Evolutionary conservation across 208 protist species (phyloP).

Genomic region (Crithidia bombi): DNA sequence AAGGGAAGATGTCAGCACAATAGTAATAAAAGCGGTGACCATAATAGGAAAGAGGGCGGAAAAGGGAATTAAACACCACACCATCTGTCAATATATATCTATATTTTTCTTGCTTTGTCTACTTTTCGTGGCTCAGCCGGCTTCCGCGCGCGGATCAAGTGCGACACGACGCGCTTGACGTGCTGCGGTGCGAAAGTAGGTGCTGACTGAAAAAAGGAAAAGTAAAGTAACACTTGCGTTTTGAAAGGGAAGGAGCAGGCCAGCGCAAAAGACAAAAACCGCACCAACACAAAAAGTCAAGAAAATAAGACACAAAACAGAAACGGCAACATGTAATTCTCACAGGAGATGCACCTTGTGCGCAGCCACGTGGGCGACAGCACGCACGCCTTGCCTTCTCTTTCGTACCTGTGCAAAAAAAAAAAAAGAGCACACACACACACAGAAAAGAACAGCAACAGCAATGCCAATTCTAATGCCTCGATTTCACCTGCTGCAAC

Average conservation of each 20-base stretch:
- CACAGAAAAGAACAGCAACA: background rate
- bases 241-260: background rate
- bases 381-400: too few relatives aligned
- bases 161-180: too few relatives aligned
- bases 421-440: background rate
- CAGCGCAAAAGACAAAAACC: too few relatives aligned
- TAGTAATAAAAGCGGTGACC: too few relatives aligned
- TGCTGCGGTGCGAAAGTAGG: background rate
- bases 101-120: constrained; percentile 12
- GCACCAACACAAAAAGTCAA: too few relatives aligned
- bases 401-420: background rate
- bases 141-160: background rate
- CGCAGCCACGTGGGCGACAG: too few relatives aligned
- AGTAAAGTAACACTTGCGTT: background rate
- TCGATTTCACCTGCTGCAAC: background rate
- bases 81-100: constrained; percentile 13
- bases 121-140: too few relatives aligned
- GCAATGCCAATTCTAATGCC: background rate
- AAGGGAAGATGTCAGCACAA: background rate
- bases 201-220: too few relatives aligned
- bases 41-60: too few relatives aligned
- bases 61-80: constrained; percentile 1
- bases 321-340: too few relatives aligned
- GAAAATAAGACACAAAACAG: too few relatives aligned
- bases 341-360: too few relatives aligned